Evolutionary conservation across 2,329 filamentous ascomycete genomes (phyloP).

Genomic region (Aspergillus luchuensis): DNA sequence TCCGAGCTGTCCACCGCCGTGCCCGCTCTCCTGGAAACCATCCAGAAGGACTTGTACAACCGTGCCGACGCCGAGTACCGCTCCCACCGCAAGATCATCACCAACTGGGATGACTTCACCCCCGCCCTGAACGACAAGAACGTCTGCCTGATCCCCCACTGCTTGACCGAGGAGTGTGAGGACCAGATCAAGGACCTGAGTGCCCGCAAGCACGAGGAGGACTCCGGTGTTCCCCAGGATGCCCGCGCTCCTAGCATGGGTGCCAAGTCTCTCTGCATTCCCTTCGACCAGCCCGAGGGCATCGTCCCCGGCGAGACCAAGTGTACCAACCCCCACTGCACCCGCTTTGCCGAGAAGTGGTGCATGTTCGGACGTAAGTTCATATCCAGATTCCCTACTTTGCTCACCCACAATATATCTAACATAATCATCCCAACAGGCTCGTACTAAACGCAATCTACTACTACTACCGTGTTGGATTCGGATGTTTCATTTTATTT

Average conservation of each 20-base stretch:
- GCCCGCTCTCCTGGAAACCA: conserved; percentile 80
- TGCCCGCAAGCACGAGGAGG: conserved; percentile 65
- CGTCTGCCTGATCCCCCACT: conserved; percentile 88
- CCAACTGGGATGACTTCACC: conserved; percentile 87
- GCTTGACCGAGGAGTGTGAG: conserved; percentile 80
- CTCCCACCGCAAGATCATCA: conserved; percentile 77
- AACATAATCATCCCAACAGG: conserved; percentile 20
- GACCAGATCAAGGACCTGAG: conserved; percentile 94
- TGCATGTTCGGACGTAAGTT: conserved; percentile 81
- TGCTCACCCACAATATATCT: neutral
- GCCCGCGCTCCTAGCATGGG: conserved; percentile 73
- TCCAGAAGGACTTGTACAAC: conserved; percentile 78
- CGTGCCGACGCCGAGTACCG: conserved; percentile 78
- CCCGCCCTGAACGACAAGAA: conserved; percentile 91
- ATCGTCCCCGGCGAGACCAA: conserved; percentile 80
- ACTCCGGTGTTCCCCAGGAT: conserved; percentile 71
- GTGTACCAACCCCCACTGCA: conserved; percentile 88
- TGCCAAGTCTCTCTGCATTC: conserved; percentile 75
- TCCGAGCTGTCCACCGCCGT: conserved; percentile 72
- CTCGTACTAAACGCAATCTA: conserved; percentile 30
- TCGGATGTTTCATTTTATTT: neutral
- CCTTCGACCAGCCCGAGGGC: conserved; percentile 82
- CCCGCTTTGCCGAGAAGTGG: conserved; percentile 75
- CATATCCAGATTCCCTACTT: neutral
- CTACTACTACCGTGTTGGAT: neutral